phyloP scores from a whole-genome alignment of 192 early-diverging fungal species.

The Irineochytrium annulatum region DNA sequence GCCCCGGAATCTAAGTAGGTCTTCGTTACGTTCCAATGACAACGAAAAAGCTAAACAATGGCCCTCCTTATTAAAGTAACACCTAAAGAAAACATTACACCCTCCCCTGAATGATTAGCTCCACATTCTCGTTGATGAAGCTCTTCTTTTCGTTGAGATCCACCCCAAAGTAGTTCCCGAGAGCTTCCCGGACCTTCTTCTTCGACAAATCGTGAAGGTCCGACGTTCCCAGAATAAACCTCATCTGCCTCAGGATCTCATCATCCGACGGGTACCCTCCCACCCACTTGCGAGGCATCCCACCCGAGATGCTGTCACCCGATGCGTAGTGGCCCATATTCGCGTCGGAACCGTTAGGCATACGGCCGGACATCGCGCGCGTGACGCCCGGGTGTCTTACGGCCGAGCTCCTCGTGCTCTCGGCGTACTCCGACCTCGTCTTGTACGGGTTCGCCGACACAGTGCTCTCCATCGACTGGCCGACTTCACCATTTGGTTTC shows the following conservation, averaged over 20 bases:
- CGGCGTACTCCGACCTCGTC: not conserved
- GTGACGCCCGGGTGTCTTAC: not conserved
- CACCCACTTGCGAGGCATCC: not conserved
- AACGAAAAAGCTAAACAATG: too few relatives aligned
- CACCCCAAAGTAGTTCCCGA: conserved; percentile 60
- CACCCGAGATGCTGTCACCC: not conserved
- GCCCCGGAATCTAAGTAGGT: too few relatives aligned
- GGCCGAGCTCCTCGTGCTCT: not conserved
- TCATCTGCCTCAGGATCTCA: conserved; percentile 68
- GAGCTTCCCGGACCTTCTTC: conserved; percentile 71
- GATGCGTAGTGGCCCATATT: not conserved
- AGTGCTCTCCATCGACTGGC: not conserved
- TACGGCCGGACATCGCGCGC: not conserved
- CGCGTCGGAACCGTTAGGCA: not conserved
- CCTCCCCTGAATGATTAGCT: conserved; percentile 41
- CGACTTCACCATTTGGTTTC: not conserved
- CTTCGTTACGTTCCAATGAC: too few relatives aligned
- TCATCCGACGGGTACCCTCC: conserved; percentile 65
- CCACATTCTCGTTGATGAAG: conserved; percentile 71
- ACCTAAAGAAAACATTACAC: too few relatives aligned
- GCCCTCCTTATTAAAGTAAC: too few relatives aligned
- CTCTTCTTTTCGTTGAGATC: conserved; percentile 62
- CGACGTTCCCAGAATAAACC: conserved; percentile 61
- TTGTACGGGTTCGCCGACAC: not conserved
- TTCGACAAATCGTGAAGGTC: conserved; percentile 76